Base-by-base conservation (phyloP, 2,329 filamentous ascomycete genomes). In the Plectosphaerella plurivora region DNA sequence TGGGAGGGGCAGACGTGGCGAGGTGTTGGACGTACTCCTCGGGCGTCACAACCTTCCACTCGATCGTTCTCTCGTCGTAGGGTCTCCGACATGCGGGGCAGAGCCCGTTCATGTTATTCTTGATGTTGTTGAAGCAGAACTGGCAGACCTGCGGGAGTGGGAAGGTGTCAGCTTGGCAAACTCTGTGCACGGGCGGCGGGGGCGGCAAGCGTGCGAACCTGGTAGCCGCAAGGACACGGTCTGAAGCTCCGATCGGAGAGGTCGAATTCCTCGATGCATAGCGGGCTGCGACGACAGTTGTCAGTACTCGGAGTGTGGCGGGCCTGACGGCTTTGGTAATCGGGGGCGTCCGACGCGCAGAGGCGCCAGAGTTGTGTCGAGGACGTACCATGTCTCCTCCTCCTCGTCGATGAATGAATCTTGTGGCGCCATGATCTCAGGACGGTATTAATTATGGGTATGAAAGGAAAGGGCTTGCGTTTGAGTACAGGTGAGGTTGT, bases 101-200 rank as follows among this genome's bases (percentile, higher is more conserved):
- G 53, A 97, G 81, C 36, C 93, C 92, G 67, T 97, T 97, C 82
- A 96, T 91, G 63, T 97, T 97, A 63, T 89, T 96, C 74, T 95
- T 96, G 69, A 99, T 95, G 69, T 97, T 99, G 74, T 99, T 97
- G 77, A 93, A 99, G 75, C 94, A 99, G 73, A 99, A 99, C 77
- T 99, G 95, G 73, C 94, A 99, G 69, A 99, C 93, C 92, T 97
- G 64, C 22, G 50, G 47, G 15, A 16, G 49, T 18, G n/a, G 44
- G 44, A 37, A 57, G 46, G 42, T 56, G 55, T 59, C 50, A 58
- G 39, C 24, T 47, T 51, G 45, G 48, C 22, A 33, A 33, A 33
- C 4, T 33, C 28, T 33, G 28, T 33, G 28, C 28, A 22, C 24
- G 18, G 20, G 5, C 24, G 16, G 39, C 16, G 15, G 15, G 20